These are phyloP conservation scores for Salix suchowensis DNA, from an alignment of 345 rosid species.

Conservation along the genomic window DNA sequence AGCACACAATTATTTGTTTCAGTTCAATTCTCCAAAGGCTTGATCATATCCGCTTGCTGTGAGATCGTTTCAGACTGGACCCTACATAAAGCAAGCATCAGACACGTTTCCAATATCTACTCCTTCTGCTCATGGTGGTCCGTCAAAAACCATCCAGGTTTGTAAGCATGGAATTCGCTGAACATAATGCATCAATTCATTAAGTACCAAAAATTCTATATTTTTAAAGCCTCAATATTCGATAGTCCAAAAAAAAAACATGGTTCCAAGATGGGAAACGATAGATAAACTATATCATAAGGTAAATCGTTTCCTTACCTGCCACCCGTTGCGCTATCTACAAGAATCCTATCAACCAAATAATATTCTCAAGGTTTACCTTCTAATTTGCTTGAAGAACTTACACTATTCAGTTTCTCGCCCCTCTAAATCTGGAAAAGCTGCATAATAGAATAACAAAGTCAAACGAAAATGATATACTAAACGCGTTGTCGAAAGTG, in stretches of 20 bases:
- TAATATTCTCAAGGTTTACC: conserved; percentile 58
- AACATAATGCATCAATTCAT: no score
- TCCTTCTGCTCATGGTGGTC: no score
- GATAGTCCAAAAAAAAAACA: no score
- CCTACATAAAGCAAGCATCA: no score
- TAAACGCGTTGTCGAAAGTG: neutral
- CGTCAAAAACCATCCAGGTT: no score
- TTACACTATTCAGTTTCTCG: conserved; percentile 47
- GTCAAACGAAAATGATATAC: neutral
- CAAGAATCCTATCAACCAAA: conserved; percentile 67
- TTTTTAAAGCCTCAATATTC: neutral
- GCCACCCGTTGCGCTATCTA: conserved; percentile 86
- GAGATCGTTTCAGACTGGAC: no score
- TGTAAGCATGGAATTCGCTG: no score
- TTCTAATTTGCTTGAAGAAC: conserved; percentile 74
- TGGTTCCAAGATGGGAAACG: neutral
- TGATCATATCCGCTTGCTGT: no score
- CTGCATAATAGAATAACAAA: conserved; percentile 24
- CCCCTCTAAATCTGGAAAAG: conserved; percentile 42
- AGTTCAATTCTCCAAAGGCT: no score
- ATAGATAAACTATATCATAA: neutral
- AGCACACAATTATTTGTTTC: no score
- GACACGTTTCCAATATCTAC: no score
- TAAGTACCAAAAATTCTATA: no score
- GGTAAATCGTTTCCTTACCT: conserved; percentile 36